Evolutionary conservation across 768 basidiomycete species (phyloP).

Genomic region (Pleurotus pulmonarius): DNA sequence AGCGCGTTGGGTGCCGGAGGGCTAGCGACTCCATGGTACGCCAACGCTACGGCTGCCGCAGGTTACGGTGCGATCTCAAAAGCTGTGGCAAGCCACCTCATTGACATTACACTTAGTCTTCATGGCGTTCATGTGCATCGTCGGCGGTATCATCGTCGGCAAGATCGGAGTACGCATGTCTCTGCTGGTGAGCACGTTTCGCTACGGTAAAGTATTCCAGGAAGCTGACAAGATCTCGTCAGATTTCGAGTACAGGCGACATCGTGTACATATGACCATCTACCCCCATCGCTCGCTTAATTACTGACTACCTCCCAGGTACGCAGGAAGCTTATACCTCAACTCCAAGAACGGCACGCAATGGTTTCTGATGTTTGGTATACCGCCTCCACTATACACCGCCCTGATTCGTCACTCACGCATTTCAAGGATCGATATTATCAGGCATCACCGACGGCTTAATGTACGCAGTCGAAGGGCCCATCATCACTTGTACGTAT

Average conservation of each 20-base stretch:
- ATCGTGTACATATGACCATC: constrained; percentile 19
- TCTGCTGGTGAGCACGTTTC: constrained; percentile 14
- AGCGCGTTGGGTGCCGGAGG: constrained; percentile 27
- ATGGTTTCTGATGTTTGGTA: constrained; percentile 30
- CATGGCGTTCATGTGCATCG: constrained; percentile 26
- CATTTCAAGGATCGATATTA: constrained; percentile 20
- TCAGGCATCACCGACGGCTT: constrained; percentile 27
- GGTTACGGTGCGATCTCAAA: constrained; percentile 19
- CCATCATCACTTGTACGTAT: constrained; percentile 25
- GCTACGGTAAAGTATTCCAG: no score
- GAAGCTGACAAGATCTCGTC: no score
- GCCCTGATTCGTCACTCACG: background rate
- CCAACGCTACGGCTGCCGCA: constrained; percentile 26
- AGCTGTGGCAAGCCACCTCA: background rate
- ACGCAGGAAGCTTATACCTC: constrained; percentile 27
- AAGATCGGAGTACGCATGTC: constrained; percentile 27
- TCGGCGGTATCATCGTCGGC: constrained; percentile 27
- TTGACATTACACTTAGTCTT: no score
- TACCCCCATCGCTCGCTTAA: background rate
- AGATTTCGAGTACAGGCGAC: constrained; percentile 28
- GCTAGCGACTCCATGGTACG: constrained; percentile 28
- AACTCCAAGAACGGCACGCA: constrained; percentile 30
- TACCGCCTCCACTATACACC: background rate
- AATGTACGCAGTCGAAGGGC: constrained; percentile 29
- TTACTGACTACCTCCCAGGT: constrained; percentile 13